Evolutionary conservation across 2,329 filamentous ascomycete genomes (phyloP), one percentile per base, ranked within the genome.

Genomic region (Colletotrichum gloeosporioides): DNA sequence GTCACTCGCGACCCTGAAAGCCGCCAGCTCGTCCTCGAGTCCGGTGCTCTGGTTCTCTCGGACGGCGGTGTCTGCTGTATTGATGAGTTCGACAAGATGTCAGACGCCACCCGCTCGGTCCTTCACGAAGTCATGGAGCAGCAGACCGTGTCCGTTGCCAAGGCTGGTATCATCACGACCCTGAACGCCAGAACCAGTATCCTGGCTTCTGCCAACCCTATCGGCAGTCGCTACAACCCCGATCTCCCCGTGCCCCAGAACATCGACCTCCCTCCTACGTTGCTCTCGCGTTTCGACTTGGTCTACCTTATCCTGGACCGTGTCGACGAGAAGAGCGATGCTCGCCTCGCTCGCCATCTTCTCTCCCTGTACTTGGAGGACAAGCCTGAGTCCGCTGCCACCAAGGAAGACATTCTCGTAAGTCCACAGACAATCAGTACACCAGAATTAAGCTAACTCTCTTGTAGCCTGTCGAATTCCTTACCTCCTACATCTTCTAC

Each of bases 351-450:
- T 15, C 94, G 96, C 82, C 97, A 99, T 88, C 87, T 99, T 81
- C 92, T 99, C 36, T 95, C 95, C 72, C 98, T 99, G 93, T 99
- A 99, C 82, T 90, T 99, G 29, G 97, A 99, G 84, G 97, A 99
- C 82, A 94, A 92, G 57, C 98, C 97, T 2, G 95, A 98, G 32
- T 96, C 96, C 76, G 97, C 95, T 2, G 86, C 91, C 1, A 92
- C 92, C 44, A 89, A 87, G 64, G 89, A 93, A 36, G 97, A 99
- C 81, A 93, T 99, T 77, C 86, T 98, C 78, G 94, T 96, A 90
- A 89, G 93, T 88, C 32, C 39, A 32, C 18, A 57, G 44, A 39
- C 8, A 13, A 18, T 0, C 12, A 4, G 4, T 44, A 34, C 13
- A 10, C 10, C 18, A 3, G 25, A 55, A 32, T 10, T 1, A 25